Evolutionary conservation across 306 rosid genomes (phyloP).

Genomic region (Acmispon strigosus): DNA sequence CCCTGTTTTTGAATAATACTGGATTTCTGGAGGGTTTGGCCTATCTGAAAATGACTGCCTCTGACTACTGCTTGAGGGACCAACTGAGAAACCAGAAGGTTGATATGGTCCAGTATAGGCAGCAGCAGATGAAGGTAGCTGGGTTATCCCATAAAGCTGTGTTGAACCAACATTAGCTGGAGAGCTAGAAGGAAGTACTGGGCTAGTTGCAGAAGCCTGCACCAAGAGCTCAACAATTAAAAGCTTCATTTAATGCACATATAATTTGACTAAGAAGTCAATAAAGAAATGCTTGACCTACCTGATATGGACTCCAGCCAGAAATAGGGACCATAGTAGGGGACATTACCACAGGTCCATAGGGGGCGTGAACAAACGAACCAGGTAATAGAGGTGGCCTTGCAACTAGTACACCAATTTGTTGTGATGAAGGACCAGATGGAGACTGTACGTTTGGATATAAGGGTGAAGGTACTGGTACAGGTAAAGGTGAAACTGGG

Average conservation of each 20-base stretch:
- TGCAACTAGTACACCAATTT: conserved; percentile 67
- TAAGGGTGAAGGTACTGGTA: conserved; percentile 43
- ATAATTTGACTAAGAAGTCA: conserved; percentile 11
- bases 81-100: conserved; percentile 48
- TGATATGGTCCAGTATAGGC: conserved; percentile 65
- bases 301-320: conserved; percentile 86
- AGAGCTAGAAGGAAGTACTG: conserved; percentile 58
- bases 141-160: conserved; percentile 59
- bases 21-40: conserved; percentile 86
- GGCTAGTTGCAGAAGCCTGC: conserved; percentile 67
- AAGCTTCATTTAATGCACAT: conserved; percentile 19
- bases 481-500: conserved; percentile 48
- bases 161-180: conserved; percentile 59
- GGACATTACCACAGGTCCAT: conserved; percentile 68
- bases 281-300: conserved; percentile 37
- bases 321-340: conserved; percentile 70
- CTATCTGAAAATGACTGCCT: conserved; percentile 78
- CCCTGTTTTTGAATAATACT: conserved; percentile 74
- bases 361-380: conserved; percentile 69
- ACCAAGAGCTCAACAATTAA: conserved; percentile 25
- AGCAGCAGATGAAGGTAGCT: conserved; percentile 51
- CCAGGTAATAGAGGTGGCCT: conserved; percentile 78
- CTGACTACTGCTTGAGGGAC: conserved; percentile 57
- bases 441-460: conserved; percentile 65
- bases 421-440: conserved; percentile 75